Evolutionary conservation across 1,284 basidiomycete species (phyloP).

Genomic region (Cryptococcus deneoformans): DNA sequence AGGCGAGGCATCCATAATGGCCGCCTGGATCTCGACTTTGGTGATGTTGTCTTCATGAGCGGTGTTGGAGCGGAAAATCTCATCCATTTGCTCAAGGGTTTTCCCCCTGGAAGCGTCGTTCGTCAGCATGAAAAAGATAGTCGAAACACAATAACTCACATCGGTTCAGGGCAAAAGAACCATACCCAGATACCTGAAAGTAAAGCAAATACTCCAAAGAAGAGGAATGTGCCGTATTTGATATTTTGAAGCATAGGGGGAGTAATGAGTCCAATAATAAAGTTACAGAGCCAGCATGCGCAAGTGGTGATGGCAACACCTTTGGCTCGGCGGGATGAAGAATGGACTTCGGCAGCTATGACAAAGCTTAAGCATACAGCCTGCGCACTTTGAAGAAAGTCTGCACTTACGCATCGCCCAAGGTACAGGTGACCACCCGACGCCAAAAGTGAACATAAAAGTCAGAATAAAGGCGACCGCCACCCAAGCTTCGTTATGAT

Average conservation of each 20-base stretch:
- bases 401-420: background rate
- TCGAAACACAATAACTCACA: background rate
- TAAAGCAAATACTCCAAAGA: slow-evolving; percentile 23
- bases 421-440: slow-evolving; percentile 18
- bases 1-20: background rate
- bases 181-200: slow-evolving; percentile 16
- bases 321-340: slow-evolving; percentile 10
- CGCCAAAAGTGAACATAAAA: slow-evolving; percentile 23
- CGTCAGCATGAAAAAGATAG: no score
- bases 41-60: slow-evolving; percentile 13
- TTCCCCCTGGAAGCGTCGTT: background rate
- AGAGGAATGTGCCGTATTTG: slow-evolving; percentile 29
- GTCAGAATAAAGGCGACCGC: slow-evolving; percentile 27
- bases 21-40: slow-evolving; percentile 2
- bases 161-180: slow-evolving; percentile 29
- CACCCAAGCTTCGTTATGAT: slow-evolving; percentile 19
- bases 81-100: slow-evolving; percentile 27
- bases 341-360: slow-evolving; percentile 27
- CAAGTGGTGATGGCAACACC: slow-evolving; percentile 7
- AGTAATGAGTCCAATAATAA: slow-evolving; percentile 28
- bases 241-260: slow-evolving; percentile 23
- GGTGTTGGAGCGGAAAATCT: slow-evolving; percentile 16
- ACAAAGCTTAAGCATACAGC: background rate
- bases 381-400: background rate
- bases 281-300: slow-evolving; percentile 36